These are phyloP conservation scores for Adansonia gregorii DNA, from an alignment of 441 rosid genomes.

Conservation along the genomic window DNA sequence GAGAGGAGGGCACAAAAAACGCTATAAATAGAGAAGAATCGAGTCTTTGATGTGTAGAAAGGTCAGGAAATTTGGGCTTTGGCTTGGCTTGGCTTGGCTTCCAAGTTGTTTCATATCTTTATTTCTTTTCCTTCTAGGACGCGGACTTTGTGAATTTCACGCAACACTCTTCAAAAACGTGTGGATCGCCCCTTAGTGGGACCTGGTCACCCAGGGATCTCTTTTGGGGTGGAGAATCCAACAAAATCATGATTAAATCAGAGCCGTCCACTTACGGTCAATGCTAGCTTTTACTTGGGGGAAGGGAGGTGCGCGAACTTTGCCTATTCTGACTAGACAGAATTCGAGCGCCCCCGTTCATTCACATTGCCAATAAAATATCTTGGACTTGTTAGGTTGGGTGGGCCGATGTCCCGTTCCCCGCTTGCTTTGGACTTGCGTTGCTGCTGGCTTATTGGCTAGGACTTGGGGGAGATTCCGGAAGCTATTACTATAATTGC, in stretches of 20 bases:
- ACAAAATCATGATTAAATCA: neutral
- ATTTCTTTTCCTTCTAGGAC: neutral
- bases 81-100: neutral
- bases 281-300: neutral
- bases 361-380: neutral
- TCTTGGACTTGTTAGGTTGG: no score
- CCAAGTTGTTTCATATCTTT: slow-evolving; percentile 28
- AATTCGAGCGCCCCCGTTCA: neutral
- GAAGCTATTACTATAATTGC: no score
- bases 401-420: neutral
- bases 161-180: neutral
- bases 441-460: no score
- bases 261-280: neutral
- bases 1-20: neutral
- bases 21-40: neutral
- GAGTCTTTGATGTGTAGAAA: neutral
- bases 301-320: neutral
- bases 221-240: neutral
- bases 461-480: no score
- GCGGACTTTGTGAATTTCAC: neutral
- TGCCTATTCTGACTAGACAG: neutral
- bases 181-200: neutral
- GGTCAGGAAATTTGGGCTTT: neutral
- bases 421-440: no score
- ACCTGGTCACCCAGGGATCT: neutral